Conservation (phyloP, 192 early-diverging fungal genomes). For the Ramicandelaber brevisporus region DNA sequence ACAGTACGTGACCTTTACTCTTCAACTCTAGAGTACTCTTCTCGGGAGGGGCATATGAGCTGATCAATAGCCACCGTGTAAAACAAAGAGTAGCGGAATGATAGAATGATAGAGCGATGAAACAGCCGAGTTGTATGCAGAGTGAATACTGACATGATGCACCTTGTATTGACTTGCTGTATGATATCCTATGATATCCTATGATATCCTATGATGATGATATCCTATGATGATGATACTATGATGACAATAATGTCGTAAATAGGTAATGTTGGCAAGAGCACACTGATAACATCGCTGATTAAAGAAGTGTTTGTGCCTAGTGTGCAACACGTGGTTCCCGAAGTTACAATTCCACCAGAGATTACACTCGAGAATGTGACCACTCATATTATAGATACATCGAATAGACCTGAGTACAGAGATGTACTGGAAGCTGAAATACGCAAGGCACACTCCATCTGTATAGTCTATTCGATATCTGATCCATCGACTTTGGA, state of each 20-base stretch:
- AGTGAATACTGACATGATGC: not conserved
- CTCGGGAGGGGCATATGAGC: not conserved
- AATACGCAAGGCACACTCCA: conserved; percentile 91
- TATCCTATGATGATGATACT: not conserved
- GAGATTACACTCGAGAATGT: conserved; percentile 92
- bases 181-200: conserved; percentile 1
- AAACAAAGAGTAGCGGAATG: too few relatives aligned
- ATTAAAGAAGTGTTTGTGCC: conserved; percentile 91
- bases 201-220: not conserved
- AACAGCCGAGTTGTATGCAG: not conserved
- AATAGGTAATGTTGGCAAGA: conserved; percentile 74
- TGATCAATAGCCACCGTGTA: too few relatives aligned
- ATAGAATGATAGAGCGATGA: too few relatives aligned
- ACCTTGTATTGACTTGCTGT: not conserved
- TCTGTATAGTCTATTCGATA: conserved; percentile 92
- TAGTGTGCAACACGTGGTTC: conserved; percentile 90
- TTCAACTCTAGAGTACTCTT: not conserved
- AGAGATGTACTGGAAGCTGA: conserved; percentile 73
- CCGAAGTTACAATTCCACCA: conserved; percentile 99
- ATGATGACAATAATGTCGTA: not conserved
- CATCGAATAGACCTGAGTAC: conserved; percentile 65
- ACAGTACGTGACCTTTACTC: conserved; percentile 41
- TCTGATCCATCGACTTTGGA: conserved; percentile 64
- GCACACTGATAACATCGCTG: conserved; percentile 84
- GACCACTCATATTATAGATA: conserved; percentile 93